Evolutionary conservation across 495 filamentous ascomycete species (phyloP).

Genomic region (Clavariopsis aquatica): DNA sequence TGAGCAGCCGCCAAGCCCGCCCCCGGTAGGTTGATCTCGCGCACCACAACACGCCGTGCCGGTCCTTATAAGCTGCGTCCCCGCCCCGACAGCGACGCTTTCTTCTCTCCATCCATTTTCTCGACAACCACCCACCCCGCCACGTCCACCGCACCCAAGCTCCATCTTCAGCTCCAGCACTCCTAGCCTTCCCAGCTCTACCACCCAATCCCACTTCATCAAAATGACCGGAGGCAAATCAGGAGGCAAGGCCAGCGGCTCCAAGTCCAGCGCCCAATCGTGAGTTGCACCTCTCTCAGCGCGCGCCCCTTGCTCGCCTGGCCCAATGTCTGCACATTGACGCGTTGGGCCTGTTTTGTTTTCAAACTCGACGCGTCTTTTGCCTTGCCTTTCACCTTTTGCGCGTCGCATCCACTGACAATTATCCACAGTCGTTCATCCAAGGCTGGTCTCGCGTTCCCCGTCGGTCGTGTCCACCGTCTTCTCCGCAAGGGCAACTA

Average conservation of each 20-base stretch:
- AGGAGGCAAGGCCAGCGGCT: constrained; percentile 95
- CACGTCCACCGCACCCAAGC: constrained; percentile 40
- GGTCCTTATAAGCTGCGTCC: constrained; percentile 38
- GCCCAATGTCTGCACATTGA: constrained; percentile 24
- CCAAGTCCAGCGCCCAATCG: constrained; percentile 92
- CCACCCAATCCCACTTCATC: constrained; percentile 48
- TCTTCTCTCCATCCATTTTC: constrained; percentile 37
- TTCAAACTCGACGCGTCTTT: constrained; percentile 37
- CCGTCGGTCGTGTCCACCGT: constrained; percentile 99
- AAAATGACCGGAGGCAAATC: constrained; percentile 99
- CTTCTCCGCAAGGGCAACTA: constrained; percentile 99
- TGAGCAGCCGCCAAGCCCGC: constrained; percentile 26
- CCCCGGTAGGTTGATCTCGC: constrained; percentile 41
- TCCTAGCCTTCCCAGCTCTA: constrained; percentile 39
- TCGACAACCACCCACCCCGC: constrained; percentile 23
- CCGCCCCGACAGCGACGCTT: constrained; percentile 26
- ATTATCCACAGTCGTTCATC: constrained; percentile 75
- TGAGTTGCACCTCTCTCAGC: constrained; percentile 55
- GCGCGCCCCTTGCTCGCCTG: constrained; percentile 40
- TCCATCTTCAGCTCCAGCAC: constrained; percentile 36
- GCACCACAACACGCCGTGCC: constrained; percentile 38
- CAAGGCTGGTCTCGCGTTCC: constrained; percentile 99
- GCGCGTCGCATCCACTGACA: constrained; percentile 15
- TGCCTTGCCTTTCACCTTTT: constrained; percentile 34
- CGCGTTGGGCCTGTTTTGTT: constrained; percentile 36